These are phyloP conservation scores for Penicillium coffeae DNA, from an alignment of 495 filamentous ascomycete species.

Conservation along the genomic window DNA sequence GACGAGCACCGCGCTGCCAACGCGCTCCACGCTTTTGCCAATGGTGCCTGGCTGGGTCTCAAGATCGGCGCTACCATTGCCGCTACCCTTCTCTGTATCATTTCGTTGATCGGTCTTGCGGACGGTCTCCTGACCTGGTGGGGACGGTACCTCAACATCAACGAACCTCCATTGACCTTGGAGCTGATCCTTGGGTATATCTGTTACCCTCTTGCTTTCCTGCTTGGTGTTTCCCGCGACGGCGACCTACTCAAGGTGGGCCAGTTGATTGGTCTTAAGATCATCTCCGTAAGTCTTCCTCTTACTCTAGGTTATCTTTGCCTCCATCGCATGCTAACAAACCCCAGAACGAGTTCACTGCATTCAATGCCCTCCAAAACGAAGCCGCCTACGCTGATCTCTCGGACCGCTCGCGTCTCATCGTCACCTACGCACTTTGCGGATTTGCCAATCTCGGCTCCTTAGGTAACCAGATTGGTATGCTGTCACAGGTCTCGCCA, in stretches of 20 bases:
- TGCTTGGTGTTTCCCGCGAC: conserved; percentile 76
- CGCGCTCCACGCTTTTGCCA: conserved; percentile 78
- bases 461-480: conserved; percentile 81
- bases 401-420: conserved; percentile 64
- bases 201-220: conserved; percentile 79
- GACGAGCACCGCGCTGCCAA: conserved; percentile 67
- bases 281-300: conserved; percentile 57
- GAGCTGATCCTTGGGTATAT: conserved; percentile 77
- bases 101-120: conserved; percentile 70
- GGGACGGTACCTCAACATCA: conserved; percentile 77
- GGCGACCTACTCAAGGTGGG: conserved; percentile 67
- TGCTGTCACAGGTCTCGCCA: conserved; percentile 76
- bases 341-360: conserved; percentile 61
- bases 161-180: conserved; percentile 63
- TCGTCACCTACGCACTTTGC: conserved; percentile 69
- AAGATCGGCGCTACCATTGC: conserved; percentile 87
- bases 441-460: conserved; percentile 80
- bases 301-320: not conserved
- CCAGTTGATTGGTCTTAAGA: conserved; percentile 76
- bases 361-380: conserved; percentile 50
- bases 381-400: conserved; percentile 48
- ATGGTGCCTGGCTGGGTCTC: conserved; percentile 82
- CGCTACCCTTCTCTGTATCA: conserved; percentile 75
- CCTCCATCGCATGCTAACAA: not conserved
- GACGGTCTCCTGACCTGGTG: conserved; percentile 86